These are phyloP conservation scores for Psilocybe azurescens DNA, from an alignment of 768 basidiomycete genomes.

Conservation along the genomic window DNA sequence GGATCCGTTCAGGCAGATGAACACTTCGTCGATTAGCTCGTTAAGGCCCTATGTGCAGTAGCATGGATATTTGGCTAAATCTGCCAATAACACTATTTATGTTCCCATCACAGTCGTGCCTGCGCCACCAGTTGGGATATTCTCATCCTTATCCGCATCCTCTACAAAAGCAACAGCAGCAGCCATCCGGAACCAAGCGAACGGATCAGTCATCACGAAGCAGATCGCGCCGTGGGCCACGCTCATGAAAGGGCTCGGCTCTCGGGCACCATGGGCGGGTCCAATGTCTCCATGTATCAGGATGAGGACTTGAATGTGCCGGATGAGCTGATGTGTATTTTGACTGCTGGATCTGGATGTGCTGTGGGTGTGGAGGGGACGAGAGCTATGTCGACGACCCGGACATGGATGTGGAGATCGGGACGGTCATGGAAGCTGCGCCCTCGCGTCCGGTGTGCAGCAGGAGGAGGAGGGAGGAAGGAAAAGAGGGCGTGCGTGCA, in stretches of 20 bases:
- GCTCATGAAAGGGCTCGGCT: constrained; percentile 47
- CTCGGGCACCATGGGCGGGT: constrained; percentile 71
- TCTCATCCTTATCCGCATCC: no score
- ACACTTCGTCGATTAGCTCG: constrained; percentile 7
- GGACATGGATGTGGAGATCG: constrained; percentile 3
- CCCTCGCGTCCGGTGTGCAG: background rate
- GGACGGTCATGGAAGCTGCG: constrained; percentile 9
- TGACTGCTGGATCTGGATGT: constrained; percentile 45
- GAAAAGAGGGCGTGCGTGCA: no score
- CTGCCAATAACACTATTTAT: background rate
- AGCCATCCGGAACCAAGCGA: constrained; percentile 1
- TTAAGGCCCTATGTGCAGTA: constrained; percentile 35
- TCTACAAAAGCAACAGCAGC: no score
- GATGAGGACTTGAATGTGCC: constrained; percentile 86
- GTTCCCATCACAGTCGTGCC: no score
- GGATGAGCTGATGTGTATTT: constrained; percentile 64
- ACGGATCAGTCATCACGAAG: constrained; percentile 44
- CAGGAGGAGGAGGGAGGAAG: no score
- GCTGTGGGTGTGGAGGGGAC: constrained; percentile 15
- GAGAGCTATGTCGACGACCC: background rate
- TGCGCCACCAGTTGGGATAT: background rate
- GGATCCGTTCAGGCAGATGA: no score
- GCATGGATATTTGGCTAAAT: constrained; percentile 17
- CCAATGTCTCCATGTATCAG: constrained; percentile 48
- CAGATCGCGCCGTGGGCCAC: constrained; percentile 70